Base-by-base conservation (phyloP, 768 basidiomycete species). In the Inosperma sp. region DNA sequence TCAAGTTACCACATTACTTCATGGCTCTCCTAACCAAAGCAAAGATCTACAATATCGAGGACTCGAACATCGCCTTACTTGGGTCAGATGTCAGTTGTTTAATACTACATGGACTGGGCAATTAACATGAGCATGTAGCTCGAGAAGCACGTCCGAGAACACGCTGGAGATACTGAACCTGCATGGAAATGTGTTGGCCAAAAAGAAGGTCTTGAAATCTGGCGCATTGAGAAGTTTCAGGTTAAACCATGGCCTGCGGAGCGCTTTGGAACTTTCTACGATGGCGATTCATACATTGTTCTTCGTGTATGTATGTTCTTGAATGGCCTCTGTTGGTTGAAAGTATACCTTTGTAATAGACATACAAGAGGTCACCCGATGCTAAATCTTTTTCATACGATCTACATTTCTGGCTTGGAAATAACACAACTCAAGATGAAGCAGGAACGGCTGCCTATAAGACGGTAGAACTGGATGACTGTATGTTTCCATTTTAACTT, bases 201-300 rank as follows among this genome's bases (percentile, higher is more conserved):
- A 19, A 53, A 52, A 7, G 58, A 61, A 3, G 81, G 79, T 0
- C 58, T 79, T 45, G 72, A 80, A 59, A 76, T 79, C 1, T 84
- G 81, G 83, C 67, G 79, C 13, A 75, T 82, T 42, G 79, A 83
- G 58, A 70, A 79, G 40, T 83, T 82, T 58, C 61, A 64, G 26
- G 71, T 83, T 31, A 72, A 77, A 22, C 68, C 72, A 17, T 83
- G 80, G 80, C 78, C 79, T 3, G 65, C 74, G 57, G 69, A 77
- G 17, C 65, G 71, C 13, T 64, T 69, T 37, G 81, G 83, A 7
- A 68, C 68, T 7, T 84, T 84, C 66, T 85, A 82, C 57, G 74
- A 78, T 55, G 84, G 81, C 1, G 81, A 84, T 63, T 81, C 80
- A 2, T 84, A 84, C 56, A 79, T 85, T 48, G 67, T 84, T n/a